Evolutionary conservation across 805 yeast species (phyloP).

Genomic region (Limtongia smithiae): DNA sequence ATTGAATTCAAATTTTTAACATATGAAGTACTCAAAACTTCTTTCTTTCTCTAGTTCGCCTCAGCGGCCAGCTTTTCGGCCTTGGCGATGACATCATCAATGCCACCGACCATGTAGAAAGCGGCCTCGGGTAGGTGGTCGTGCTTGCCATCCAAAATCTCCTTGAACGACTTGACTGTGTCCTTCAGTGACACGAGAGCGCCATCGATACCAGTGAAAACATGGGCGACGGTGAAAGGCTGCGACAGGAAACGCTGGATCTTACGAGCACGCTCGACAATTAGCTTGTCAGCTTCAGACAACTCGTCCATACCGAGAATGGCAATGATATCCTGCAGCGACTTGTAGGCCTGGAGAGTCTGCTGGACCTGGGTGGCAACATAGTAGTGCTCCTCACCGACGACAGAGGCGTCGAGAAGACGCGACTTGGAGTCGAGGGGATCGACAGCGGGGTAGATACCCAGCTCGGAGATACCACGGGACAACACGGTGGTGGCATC

Average conservation of each 20-base stretch:
- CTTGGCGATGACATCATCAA: constrained; percentile 96
- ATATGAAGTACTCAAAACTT: no score
- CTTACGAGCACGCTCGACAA: constrained; percentile 99
- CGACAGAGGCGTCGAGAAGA: constrained; percentile 94
- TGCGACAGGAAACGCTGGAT: constrained; percentile 99
- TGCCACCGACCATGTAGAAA: constrained; percentile 99
- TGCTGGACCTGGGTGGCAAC: constrained; percentile 94
- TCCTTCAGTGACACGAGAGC: constrained; percentile 95
- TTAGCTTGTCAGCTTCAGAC: constrained; percentile 96
- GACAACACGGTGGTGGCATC: constrained; percentile 99
- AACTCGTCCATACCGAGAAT: constrained; percentile 99
- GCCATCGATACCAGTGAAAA: constrained; percentile 99
- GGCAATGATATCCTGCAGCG: constrained; percentile 99
- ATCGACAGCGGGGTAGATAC: constrained; percentile 99
- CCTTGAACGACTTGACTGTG: constrained; percentile 92
- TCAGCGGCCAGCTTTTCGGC: constrained; percentile 89
- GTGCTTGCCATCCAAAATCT: constrained; percentile 96
- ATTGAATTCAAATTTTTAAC: no score
- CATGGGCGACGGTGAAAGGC: constrained; percentile 99
- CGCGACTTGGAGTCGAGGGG: constrained; percentile 99
- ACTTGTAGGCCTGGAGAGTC: constrained; percentile 99
- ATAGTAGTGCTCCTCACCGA: constrained; percentile 98
- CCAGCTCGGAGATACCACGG: constrained; percentile 98
- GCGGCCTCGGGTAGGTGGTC: constrained; percentile 99
- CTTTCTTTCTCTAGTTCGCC: constrained; percentile 22